These are phyloP conservation scores for Yamadazyma conglobata DNA, from an alignment of 1,139 yeast genomes.

Conservation along the genomic window DNA sequence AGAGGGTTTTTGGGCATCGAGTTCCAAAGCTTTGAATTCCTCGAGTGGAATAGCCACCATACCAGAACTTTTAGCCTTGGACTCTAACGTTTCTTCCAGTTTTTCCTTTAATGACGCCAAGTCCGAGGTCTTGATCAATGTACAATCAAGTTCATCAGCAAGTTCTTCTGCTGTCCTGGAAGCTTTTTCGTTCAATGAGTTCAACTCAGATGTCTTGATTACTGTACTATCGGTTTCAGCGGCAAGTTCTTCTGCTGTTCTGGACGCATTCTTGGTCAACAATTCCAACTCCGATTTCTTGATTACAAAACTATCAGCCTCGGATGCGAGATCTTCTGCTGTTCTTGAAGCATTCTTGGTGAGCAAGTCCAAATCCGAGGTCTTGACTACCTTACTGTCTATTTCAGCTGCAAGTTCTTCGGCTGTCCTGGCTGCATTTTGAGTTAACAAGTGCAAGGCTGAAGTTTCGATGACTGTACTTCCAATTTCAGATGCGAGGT, in stretches of 20 bases:
- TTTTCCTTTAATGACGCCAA: constrained; percentile 10
- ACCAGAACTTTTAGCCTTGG: constrained; percentile 18
- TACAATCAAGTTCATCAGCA: constrained; percentile 22
- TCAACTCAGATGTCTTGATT: constrained; percentile 17
- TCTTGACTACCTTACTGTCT: constrained; percentile 16
- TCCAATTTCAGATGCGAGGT: constrained; percentile 6
- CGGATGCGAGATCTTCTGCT: constrained; percentile 17
- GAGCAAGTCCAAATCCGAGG: constrained; percentile 10
- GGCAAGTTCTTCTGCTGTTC: constrained; percentile 15
- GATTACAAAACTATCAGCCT: background rate
- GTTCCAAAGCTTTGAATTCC: constrained; percentile 13
- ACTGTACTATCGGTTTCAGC: constrained; percentile 11
- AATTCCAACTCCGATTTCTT: constrained; percentile 10
- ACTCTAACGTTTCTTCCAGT: constrained; percentile 18
- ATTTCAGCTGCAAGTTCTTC: constrained; percentile 20
- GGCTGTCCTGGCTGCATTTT: constrained; percentile 9
- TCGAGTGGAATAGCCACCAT: constrained; percentile 15
- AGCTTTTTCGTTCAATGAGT: constrained; percentile 7
- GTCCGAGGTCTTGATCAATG: constrained; percentile 8
- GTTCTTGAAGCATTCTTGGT: constrained; percentile 5
- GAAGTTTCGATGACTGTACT: background rate
- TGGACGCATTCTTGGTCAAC: constrained; percentile 3
- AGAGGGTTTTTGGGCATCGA: constrained; percentile 17
- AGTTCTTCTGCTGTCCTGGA: constrained; percentile 14
- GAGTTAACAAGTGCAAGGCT: constrained; percentile 10